Evolutionary conservation across 768 basidiomycete species (phyloP), one percentile per base, ranked within the genome.

Genomic region (Naganishia randhawae): DNA sequence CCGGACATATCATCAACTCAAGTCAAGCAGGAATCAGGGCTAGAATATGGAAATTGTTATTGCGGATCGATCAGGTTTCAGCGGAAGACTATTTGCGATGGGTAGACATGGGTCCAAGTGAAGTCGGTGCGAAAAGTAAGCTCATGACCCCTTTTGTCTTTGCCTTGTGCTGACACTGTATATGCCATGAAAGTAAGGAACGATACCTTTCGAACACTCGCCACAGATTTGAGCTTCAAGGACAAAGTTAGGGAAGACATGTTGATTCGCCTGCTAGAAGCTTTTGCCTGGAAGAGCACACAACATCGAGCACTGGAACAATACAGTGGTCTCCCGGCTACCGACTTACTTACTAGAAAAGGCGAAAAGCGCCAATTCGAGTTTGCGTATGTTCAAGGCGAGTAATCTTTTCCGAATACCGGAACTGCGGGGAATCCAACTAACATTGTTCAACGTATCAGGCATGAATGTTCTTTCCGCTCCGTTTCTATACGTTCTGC

Each of bases 391-490:
- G 94, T 99, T 10, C 95, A 99, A 81, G 96, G 79, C 77, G 17
- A 32, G 66, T 45, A 14, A 2, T 19, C 33, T 25, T 37, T 13
- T 48, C n/a, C 25, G 19, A 22, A 1, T 22, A 7, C n/a, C 11
- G n/a, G 1, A 22, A 7, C n/a, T 17, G 6, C 3, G 45, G n/a
- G 25, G 11, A 3, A 29, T 41, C 25, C 17, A 50, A 5, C 50
- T 17, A 37, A 53, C 35, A 25, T 22, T 5, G 5, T 17, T 11
- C 17, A 42, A 14, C 17, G 14, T 22, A 0, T 6, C 53, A 80
- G 79, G 96, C 33, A 97, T 96, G 92, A 99, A 99, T 78, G 96
- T 98, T 54, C 87, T 99, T 39, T 92, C 94, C 25, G 96, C 96
- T 2, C 96, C 96, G 0, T 99, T 98, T 80, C 84, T 99, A 32